Evolutionary conservation across 1,139 yeast species (phyloP).

Genomic region (Yamadazyma blattariae): DNA sequence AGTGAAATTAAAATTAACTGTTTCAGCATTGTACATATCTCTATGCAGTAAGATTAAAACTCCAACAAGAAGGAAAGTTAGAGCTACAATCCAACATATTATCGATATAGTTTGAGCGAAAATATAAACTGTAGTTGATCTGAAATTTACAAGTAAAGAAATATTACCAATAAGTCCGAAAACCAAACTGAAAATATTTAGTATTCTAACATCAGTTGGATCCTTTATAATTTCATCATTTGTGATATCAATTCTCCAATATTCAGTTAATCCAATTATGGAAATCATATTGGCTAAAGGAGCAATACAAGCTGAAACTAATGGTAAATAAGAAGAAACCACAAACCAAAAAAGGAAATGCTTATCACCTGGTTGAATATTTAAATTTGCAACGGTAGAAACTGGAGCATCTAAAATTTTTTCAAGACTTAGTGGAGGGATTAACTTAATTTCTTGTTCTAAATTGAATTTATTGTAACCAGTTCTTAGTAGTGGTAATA

Average conservation of each 20-base stretch:
- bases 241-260: constrained; percentile 50
- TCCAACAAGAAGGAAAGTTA: constrained; percentile 47
- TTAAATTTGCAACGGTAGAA: constrained; percentile 26
- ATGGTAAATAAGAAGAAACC: constrained; percentile 65
- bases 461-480: constrained; percentile 13
- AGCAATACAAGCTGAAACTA: constrained; percentile 72
- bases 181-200: constrained; percentile 61
- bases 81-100: constrained; percentile 60
- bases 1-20: constrained; percentile 27
- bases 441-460: constrained; percentile 15
- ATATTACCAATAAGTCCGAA: constrained; percentile 66
- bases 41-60: constrained; percentile 31
- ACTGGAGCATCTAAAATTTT: constrained; percentile 34
- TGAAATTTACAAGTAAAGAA: constrained; percentile 64
- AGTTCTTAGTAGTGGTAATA: constrained; percentile 10
- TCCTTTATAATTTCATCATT: constrained; percentile 24
- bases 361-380: constrained; percentile 45
- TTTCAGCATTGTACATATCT: constrained; percentile 13
- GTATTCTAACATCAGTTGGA: constrained; percentile 42
- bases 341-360: constrained; percentile 56
- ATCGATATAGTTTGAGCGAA: constrained; percentile 62
- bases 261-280: constrained; percentile 65
- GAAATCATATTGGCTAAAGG: constrained; percentile 76
- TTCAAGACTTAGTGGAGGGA: constrained; percentile 22
- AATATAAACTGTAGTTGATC: constrained; percentile 53